phyloP scores from a whole-genome alignment of 2,329 filamentous ascomycete genomes.

The Cladorrhinum sp. region DNA sequence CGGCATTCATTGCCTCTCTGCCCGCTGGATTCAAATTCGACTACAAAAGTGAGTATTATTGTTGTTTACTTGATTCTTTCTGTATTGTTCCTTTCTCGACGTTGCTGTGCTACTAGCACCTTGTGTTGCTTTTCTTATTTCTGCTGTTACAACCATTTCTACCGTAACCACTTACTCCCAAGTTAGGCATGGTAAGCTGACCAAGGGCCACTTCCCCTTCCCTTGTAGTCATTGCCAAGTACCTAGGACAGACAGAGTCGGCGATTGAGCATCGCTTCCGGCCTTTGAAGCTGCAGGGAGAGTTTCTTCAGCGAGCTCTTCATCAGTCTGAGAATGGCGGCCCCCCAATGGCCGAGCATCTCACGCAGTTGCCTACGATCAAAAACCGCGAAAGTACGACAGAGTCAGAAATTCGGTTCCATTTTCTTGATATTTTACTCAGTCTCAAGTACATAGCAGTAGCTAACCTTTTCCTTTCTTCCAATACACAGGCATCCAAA shows the following conservation, averaged over 20 bases:
- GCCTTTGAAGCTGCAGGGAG: conserved; percentile 42
- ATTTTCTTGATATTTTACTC: conserved; percentile 5
- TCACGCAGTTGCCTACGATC: conserved; percentile 36
- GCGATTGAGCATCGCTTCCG: conserved; percentile 53
- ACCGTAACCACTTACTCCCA: background rate
- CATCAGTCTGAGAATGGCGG: conserved; percentile 34
- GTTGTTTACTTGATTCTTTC: background rate
- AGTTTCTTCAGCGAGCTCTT: conserved; percentile 33
- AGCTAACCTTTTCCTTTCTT: background rate
- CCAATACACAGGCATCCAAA: conserved; percentile 59
- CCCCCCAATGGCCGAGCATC: conserved; percentile 44
- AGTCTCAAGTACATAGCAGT: too few relatives aligned
- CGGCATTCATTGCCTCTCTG: conserved; percentile 59
- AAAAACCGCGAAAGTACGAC: background rate
- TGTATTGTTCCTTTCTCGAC: background rate
- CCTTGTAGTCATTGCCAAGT: conserved; percentile 40
- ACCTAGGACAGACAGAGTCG: conserved; percentile 35
- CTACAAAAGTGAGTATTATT: conserved; percentile 53
- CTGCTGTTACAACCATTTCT: background rate
- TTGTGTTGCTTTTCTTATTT: background rate
- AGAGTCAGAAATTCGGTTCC: too few relatives aligned
- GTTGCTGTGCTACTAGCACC: background rate
- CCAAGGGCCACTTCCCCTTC: conserved; percentile 1
- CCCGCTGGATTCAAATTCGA: conserved; percentile 51
- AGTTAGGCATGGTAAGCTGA: conserved; percentile 20